Evolutionary conservation across 805 yeast genomes (phyloP).

Genomic region (Yarrowia keelungensis): DNA sequence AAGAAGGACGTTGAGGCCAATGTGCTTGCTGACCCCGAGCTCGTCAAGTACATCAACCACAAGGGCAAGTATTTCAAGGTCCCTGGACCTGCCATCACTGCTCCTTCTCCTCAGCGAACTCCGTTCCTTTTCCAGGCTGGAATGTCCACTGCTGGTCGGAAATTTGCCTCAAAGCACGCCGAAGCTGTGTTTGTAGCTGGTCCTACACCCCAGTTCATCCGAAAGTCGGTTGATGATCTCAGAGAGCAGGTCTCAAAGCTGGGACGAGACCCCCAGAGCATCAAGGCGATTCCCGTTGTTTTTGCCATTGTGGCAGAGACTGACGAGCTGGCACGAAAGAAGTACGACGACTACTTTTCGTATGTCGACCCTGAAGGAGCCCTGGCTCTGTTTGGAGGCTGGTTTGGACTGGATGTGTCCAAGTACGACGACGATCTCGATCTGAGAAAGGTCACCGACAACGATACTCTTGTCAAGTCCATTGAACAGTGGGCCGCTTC

Average conservation of each 20-base stretch:
- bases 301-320: constrained; percentile 54
- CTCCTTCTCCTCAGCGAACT: constrained; percentile 56
- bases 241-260: constrained; percentile 50
- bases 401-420: constrained; percentile 55
- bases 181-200: constrained; percentile 55
- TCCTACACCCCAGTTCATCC: constrained; percentile 49
- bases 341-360: constrained; percentile 49
- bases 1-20: constrained; percentile 45
- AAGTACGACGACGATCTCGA: constrained; percentile 50
- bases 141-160: constrained; percentile 53
- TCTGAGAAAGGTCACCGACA: constrained; percentile 48
- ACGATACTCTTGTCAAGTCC: constrained; percentile 51
- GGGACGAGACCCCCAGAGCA: constrained; percentile 51
- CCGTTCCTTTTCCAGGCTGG: constrained; percentile 58
- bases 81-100: constrained; percentile 55
- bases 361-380: constrained; percentile 55
- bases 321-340: constrained; percentile 53
- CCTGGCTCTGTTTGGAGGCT: constrained; percentile 53
- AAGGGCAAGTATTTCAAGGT: constrained; percentile 55
- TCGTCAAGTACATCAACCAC: constrained; percentile 54
- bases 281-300: constrained; percentile 53
- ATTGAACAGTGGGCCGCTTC: constrained; percentile 51
- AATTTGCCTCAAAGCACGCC: constrained; percentile 55
- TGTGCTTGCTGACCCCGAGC: constrained; percentile 49
- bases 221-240: constrained; percentile 48